phyloP scores from a whole-genome alignment of 257 asterid species.

The Cinchona pubescens region DNA sequence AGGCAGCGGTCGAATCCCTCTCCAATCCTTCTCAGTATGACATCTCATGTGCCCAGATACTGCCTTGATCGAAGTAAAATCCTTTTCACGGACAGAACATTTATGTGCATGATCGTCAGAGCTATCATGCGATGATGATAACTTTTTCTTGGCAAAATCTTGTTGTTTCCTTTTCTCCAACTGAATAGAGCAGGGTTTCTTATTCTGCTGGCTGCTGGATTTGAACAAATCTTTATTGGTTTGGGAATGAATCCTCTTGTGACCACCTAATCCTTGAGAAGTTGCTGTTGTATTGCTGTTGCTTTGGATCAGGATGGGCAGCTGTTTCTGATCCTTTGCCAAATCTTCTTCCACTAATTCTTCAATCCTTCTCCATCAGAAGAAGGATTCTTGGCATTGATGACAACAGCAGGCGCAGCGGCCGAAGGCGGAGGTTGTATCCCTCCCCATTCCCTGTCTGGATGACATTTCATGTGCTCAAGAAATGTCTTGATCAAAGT shows the following conservation, averaged over 20 bases:
- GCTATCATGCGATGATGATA: too few relatives aligned
- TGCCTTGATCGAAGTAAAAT: too few relatives aligned
- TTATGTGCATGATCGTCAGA: too few relatives aligned
- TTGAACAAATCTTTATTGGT: constrained; percentile 18
- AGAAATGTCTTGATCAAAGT: constrained; percentile 46
- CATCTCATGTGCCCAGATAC: constrained; percentile 65
- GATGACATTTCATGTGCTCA: constrained; percentile 65
- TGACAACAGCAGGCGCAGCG: too few relatives aligned
- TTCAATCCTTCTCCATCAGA: not conserved
- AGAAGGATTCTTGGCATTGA: not conserved
- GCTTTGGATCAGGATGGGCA: not conserved
- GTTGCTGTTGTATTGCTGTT: constrained; percentile 24
- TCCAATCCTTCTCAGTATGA: constrained; percentile 59
- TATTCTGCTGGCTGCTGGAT: not conserved
- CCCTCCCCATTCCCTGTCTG: constrained; percentile 61
- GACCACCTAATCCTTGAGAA: constrained; percentile 82
- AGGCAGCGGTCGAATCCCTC: constrained; percentile 51
- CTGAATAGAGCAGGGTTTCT: not conserved
- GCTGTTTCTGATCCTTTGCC: not conserved
- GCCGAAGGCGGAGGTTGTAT: constrained; percentile 35
- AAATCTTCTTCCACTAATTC: not conserved
- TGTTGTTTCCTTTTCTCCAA: constrained; percentile 26
- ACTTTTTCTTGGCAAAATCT: constrained; percentile 13
- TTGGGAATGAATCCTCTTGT: constrained; percentile 63
- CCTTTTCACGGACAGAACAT: too few relatives aligned